These are phyloP conservation scores for Podospora pseudocomata DNA, from an alignment of 495 filamentous ascomycete genomes.

Conservation along the genomic window DNA sequence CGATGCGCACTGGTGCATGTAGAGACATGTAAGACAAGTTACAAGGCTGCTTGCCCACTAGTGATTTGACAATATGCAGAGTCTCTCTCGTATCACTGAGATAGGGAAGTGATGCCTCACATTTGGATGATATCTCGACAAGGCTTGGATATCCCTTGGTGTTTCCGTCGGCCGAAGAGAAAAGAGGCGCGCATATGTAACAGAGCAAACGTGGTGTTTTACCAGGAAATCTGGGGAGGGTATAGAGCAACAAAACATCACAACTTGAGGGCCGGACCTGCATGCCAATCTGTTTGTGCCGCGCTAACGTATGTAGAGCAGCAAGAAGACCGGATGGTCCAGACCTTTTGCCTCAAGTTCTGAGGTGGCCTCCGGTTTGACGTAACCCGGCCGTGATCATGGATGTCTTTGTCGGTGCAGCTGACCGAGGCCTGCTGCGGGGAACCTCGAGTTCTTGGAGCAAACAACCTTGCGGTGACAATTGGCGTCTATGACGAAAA, in stretches of 20 bases:
- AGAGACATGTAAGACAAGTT: background rate
- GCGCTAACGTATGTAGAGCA: background rate
- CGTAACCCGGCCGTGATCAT: background rate
- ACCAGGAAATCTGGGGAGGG: background rate
- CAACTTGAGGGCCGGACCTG: background rate
- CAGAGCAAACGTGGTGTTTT: background rate
- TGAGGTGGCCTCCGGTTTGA: background rate
- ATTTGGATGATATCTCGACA: background rate
- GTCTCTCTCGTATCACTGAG: background rate
- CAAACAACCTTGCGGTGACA: no score
- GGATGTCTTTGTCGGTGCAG: background rate
- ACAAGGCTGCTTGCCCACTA: no score
- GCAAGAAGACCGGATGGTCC: background rate
- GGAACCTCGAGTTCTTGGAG: background rate
- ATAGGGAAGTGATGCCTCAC: background rate
- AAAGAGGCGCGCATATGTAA: background rate
- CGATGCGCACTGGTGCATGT: background rate
- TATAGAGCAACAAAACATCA: background rate
- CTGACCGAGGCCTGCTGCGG: background rate
- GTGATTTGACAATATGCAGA: background rate
- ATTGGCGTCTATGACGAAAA: background rate
- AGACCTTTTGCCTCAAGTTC: background rate
- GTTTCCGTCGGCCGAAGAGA: background rate
- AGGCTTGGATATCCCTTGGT: background rate
- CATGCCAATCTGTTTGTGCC: background rate